Conservation (phyloP, 257 asterid species). For the Ophiorrhiza pumila region DNA sequence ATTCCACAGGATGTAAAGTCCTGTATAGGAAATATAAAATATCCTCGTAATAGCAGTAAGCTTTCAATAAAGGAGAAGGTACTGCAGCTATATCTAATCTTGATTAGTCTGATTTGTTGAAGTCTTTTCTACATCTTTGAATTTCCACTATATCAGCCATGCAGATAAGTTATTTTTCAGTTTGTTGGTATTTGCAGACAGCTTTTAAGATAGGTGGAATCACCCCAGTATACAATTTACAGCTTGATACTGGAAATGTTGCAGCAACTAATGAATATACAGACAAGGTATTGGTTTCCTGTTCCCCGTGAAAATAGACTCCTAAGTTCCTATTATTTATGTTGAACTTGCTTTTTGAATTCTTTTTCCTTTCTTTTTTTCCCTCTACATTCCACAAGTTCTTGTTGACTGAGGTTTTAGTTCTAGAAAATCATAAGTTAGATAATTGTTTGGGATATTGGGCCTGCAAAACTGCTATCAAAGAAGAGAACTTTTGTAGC, state of each 20-base stretch:
- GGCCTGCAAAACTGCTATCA: not conserved
- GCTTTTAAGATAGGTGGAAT: slow-evolving; percentile 23
- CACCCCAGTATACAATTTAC: slow-evolving; percentile 15
- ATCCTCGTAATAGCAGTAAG: slow-evolving; percentile 47
- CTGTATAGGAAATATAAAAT: slow-evolving; percentile 42
- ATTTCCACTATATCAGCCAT: not conserved
- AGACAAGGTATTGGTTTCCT: slow-evolving; percentile 24
- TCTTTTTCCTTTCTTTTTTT: not conserved
- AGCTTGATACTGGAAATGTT: slow-evolving; percentile 16
- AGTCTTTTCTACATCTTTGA: not conserved
- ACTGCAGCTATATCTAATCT: not conserved
- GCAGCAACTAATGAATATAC: slow-evolving; percentile 3
- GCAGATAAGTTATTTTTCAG: not conserved
- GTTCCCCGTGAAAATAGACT: slow-evolving; percentile 1
- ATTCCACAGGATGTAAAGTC: slow-evolving; percentile 49
- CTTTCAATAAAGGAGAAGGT: slow-evolving; percentile 55
- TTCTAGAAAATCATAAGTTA: not conserved
- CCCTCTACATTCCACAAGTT: not conserved
- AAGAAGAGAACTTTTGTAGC: not conserved
- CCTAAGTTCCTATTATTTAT: not conserved
- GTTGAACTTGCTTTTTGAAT: not conserved
- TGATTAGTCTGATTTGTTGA: not conserved
- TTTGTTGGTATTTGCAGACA: slow-evolving; percentile 16
- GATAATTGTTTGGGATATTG: not conserved
- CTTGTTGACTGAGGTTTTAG: not conserved